Base-by-base conservation (phyloP, 202 grass and related monocot species). In the Carex arenaria region DNA sequence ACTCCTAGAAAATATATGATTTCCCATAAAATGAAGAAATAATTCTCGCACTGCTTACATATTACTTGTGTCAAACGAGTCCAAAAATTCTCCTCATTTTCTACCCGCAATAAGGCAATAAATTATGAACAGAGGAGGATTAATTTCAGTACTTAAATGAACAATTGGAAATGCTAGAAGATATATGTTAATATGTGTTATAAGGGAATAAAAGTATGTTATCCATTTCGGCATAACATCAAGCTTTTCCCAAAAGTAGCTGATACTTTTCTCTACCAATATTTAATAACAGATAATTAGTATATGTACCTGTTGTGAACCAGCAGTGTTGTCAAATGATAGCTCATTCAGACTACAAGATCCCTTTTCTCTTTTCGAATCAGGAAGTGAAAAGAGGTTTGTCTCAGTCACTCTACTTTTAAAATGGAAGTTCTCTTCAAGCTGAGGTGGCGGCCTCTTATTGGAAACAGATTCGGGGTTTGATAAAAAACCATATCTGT, bases 401-500 rank as follows among this genome's bases (percentile, higher is more conserved):
- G 5, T 45, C 49, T 79, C 75, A 59, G 63, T 81, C 13, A 60
- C 26, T 45, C 40, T 65, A 53, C 74, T 64, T 80, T 79, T 57
- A 14, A 40, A 2, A 43, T 61, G 40, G 57, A 81, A 20, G 28
- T 84, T 87, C 61, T 80, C 89, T 87, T 80, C 36, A 86, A 61
- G 82, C 51, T 83, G 64, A 14, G 52, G 36, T 73, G 79, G 59
- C 83, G 57, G 18, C 15, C 75, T 57, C 67, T 86, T 32, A 19
- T 80, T 85, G 47, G 87, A 80, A 83, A 80, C 74, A 80, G 81
- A 72, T 91, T 82, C 51, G 84, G 81, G 78, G 62, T 62, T 22
- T 13, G 61, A 87, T 82, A 94, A 92, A 93, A 93, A 99, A 68
- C 96, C 96, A 73, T 99, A 99, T 84, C 96, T 99, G 89, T 63